Evolutionary conservation across 306 rosid genomes (phyloP), one percentile per base, ranked within the genome.

Genomic region (Nissolia schottii): DNA sequence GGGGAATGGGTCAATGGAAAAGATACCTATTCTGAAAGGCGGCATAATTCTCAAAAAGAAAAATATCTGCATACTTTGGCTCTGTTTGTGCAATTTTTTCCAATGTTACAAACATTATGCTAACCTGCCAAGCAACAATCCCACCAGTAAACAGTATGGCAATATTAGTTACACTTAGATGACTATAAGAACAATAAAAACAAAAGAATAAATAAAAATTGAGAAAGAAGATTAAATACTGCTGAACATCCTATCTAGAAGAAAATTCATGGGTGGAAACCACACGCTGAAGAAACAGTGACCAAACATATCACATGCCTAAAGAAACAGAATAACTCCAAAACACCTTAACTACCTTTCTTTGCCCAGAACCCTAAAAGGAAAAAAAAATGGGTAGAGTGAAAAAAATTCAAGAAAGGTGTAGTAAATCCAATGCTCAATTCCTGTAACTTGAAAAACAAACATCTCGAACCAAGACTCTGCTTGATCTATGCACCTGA

Each of bases 51-150:
- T 94, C 99, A 62, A 94, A 50, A 10, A 94, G 96, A 84, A 94
- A 89, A 66, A 94, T 81, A 76, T 94, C 97, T 7, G 92, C 85
- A 77, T 94, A 91, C 50, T 91, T 91, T 60, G 95, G 97, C 60
- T 94, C 99, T 55, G 88, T 72, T 86, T 89, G 92, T 15, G 96
- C 81, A 66, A 91, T 80, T 82, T 88, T 91, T 82, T 94, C 97
- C 84, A 94, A 79, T 29, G 99, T 94, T 59, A 84, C 96, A 86
- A 94, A 94, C 99, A 94, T 94, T 79, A 91, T 91, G 87, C 87
- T 88, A 53, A 94, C 95, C 99, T 94, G 86, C 78, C 72, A 81
- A 77, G 70, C 64, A 79, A 73, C 64, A 61, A 63, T 40, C 41
- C 83, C 75, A 62, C 60, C 40, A 34, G 61, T 31, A 65, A 76